phyloP scores from a whole-genome alignment of 768 basidiomycete genomes.

The Lactarius quietus region DNA sequence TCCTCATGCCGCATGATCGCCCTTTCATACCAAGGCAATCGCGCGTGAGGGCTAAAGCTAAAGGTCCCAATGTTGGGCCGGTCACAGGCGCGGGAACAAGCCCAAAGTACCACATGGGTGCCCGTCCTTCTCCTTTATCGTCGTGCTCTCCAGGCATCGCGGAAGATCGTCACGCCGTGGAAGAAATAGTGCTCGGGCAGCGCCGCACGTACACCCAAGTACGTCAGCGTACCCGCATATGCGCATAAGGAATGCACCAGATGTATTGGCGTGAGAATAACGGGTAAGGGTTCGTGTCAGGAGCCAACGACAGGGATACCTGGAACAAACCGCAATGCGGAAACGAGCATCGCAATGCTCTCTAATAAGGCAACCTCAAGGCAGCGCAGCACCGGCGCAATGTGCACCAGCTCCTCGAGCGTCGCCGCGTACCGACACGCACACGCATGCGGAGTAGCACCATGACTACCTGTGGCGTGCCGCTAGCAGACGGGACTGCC shows the following conservation, averaged over 20 bases:
- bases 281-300: too few relatives aligned
- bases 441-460: neutral
- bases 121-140: neutral
- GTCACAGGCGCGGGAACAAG: neutral
- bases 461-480: neutral
- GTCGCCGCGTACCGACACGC: neutral
- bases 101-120: neutral
- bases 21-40: neutral
- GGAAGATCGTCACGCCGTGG: neutral
- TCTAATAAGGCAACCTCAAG: neutral
- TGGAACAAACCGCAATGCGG: neutral
- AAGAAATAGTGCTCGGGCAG: slow-evolving; percentile 2
- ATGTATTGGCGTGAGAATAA: too few relatives aligned
- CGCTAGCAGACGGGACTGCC: neutral
- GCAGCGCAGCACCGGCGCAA: neutral
- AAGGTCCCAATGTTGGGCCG: slow-evolving; percentile 1
- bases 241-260: neutral
- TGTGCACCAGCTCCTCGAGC: neutral
- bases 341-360: neutral
- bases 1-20: neutral
- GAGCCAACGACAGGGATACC: too few relatives aligned
- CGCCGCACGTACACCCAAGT: neutral
- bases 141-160: neutral
- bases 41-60: neutral
- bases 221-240: neutral